phyloP scores from a whole-genome alignment of 176 grass and related monocot genomes.

The Lolium perenne region DNA sequence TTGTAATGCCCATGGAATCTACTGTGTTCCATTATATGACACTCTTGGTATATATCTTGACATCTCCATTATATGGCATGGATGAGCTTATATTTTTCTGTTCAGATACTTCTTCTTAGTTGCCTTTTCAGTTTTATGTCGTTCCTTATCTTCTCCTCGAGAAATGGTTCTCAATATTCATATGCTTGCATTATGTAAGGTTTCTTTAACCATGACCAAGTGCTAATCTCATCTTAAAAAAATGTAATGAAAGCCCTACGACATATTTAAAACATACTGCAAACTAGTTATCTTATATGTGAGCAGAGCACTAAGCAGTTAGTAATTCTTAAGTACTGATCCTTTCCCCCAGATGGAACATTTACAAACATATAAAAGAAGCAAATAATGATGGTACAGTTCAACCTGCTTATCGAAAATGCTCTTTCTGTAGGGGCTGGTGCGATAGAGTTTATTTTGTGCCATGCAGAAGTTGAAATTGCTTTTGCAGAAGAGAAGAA shows the following conservation, averaged over 20 bases:
- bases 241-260: not conserved
- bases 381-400: conserved; percentile 5
- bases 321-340: not conserved
- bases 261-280: not conserved
- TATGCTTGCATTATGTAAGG: not conserved
- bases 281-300: conserved; percentile 34
- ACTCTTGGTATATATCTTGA: conserved; percentile 75
- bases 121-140: conserved; percentile 5
- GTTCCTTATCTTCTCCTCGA: conserved; percentile 1
- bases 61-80: conserved; percentile 38
- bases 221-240: not conserved
- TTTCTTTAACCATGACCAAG: not conserved
- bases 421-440: conserved; percentile 63
- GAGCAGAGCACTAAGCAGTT: conserved; percentile 9
- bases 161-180: conserved; percentile 3
- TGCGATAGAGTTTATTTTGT: conserved; percentile 91
- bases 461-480: conserved; percentile 89
- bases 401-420: conserved; percentile 32
- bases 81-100: conserved; percentile 9
- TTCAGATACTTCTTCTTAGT: conserved; percentile 7
- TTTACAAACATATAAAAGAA: not conserved
- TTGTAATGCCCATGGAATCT: conserved; percentile 87
- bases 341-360: not conserved
- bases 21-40: conserved; percentile 90
- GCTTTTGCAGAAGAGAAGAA: conserved; percentile 85